Base-by-base conservation (phyloP, 495 filamentous ascomycete species). In the Sabuloglossum arenarium region DNA sequence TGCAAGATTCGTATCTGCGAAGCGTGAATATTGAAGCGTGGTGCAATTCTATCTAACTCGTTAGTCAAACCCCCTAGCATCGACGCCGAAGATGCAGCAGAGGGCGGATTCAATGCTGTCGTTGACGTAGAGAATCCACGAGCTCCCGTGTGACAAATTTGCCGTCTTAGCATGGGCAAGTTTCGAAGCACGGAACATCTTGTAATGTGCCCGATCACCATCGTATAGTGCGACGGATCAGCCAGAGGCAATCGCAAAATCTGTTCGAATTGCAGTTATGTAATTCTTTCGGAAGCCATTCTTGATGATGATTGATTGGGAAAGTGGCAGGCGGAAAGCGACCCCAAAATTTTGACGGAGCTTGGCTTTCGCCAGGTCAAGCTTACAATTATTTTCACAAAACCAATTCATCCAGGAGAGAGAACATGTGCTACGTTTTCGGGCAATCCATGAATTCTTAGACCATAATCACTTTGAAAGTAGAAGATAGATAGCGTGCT, bases 41-140 rank as follows among this genome's bases (percentile, higher is more conserved):
- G 91, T 8, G 88, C 84, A 58, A 97, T 81, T 60, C 76, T 82
- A 65, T 97, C 93, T 42, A 98, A 71, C 63, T 99, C 89, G 31
- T 72, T 73, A 12, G 78, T 84, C 27, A 98, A 81, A 11, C 78
- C 74, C 21, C 75, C 78, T 32, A 88, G 66, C 68, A 80, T 73
- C 27, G 71, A 68, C 29, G 64, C 68, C 24, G 64, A 61, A 19
- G 64, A 69, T 31, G 42, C 47, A 27, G 21, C 19, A 0, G 16
- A 0, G 14, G 43, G 43, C 10, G 29, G 6, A 9, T 21, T 43
- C 23, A 19, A 25, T 29, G 62, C 59, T 54, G 55, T 56, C 47
- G 46, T 61, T 53, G 47, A 51, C 21, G 47, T 28, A 61, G 10
- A 28, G 56, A 57, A 31, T 59, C 30, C 49, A 53, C 12, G 58